phyloP scores from a whole-genome alignment of 257 asterid genomes.

The Solanum peruvianum region DNA sequence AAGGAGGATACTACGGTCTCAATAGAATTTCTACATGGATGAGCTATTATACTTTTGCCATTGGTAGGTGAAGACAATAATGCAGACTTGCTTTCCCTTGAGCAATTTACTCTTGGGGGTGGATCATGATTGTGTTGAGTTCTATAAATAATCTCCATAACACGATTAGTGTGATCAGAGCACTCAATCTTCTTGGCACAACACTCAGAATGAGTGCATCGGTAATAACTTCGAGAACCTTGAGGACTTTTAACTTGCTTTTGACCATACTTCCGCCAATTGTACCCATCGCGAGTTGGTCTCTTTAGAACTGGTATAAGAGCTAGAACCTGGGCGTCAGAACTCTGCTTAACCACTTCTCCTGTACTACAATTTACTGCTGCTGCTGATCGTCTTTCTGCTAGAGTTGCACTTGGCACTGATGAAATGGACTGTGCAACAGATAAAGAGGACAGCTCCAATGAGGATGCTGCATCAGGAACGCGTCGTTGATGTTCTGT shows the following conservation, averaged over 20 bases:
- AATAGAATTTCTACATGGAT: constrained; percentile 4
- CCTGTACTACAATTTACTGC: constrained; percentile 19
- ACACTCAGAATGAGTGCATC: constrained; percentile 79
- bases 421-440: constrained; percentile 36
- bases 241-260: constrained; percentile 95
- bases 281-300: constrained; percentile 66
- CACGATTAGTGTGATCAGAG: constrained; percentile 41
- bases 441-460: constrained; percentile 35
- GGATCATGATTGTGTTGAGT: constrained; percentile 86
- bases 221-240: constrained; percentile 89
- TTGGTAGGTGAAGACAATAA: constrained; percentile 20
- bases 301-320: constrained; percentile 27
- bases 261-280: constrained; percentile 97
- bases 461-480: constrained; percentile 18
- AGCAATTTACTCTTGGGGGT: constrained; percentile 46
- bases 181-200: constrained; percentile 84
- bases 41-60: constrained; percentile 20
- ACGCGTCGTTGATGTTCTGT: constrained; percentile 10
- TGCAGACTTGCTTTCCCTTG: constrained; percentile 29
- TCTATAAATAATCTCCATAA: constrained; percentile 62
- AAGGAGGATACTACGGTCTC: constrained; percentile 33
- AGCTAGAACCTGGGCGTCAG: constrained; percentile 22
- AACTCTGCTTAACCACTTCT: constrained; percentile 25
- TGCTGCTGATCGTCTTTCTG: constrained; percentile 16
- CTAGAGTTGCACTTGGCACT: constrained; percentile 20